These are phyloP conservation scores for Extremus antarcticus DNA, from an alignment of 495 filamentous ascomycete species.

Conservation along the genomic window DNA sequence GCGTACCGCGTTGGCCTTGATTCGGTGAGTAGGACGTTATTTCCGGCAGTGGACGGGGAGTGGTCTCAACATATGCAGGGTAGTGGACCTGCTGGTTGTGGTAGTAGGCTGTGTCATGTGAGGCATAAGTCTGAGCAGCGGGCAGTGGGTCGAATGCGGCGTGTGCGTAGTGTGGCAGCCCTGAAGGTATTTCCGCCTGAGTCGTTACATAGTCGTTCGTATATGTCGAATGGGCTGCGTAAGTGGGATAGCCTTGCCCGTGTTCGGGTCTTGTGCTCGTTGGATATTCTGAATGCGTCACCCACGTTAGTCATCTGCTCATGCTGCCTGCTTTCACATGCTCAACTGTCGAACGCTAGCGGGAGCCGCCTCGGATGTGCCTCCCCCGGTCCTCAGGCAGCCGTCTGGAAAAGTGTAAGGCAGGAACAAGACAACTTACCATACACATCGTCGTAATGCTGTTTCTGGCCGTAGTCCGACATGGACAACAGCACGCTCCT, in stretches of 20 bases:
- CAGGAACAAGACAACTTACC: conserved; percentile 32
- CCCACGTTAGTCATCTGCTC: conserved; percentile 20
- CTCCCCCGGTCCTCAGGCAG: conserved; percentile 9
- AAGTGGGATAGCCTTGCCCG: conserved; percentile 26
- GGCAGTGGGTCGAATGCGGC: conserved; percentile 23
- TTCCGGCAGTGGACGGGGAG: conserved; percentile 42
- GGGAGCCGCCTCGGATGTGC: conserved; percentile 4
- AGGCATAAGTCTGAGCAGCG: conserved; percentile 22
- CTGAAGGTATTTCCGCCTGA: conserved; percentile 30
- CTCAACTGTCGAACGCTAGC: neutral
- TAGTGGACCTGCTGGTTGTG: conserved; percentile 32
- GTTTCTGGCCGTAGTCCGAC: conserved; percentile 45
- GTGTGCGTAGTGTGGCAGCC: conserved; percentile 18
- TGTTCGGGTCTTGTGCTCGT: conserved; percentile 33
- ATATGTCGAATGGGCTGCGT: conserved; percentile 28
- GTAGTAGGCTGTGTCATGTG: conserved; percentile 39
- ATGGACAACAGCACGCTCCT: conserved; percentile 34
- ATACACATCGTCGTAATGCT: conserved; percentile 32
- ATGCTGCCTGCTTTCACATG: conserved; percentile 13
- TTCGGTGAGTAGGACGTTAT: conserved; percentile 58
- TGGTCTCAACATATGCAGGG: conserved; percentile 41
- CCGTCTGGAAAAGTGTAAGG: conserved; percentile 1
- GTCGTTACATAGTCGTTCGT: conserved; percentile 24
- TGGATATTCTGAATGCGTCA: conserved; percentile 20
- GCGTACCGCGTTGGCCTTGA: conserved; percentile 55